Base-by-base conservation (phyloP, 352 stramenopile species). In the Globisporangium mamillatum region DNA sequence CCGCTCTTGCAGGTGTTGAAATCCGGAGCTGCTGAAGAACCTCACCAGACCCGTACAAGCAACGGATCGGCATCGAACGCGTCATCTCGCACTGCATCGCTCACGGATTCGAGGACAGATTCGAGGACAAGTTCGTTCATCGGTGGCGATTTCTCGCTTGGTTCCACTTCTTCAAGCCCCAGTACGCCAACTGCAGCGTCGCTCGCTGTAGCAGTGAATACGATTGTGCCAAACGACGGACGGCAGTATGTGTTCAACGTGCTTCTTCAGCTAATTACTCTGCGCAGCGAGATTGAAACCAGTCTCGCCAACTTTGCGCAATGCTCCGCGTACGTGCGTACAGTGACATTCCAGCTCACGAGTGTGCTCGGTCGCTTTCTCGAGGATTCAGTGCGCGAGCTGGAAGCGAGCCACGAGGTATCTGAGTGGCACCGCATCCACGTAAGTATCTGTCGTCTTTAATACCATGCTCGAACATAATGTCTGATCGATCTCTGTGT, bases 191-290 rank as follows among this genome's bases (percentile, higher is more conserved):
- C 70, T 9, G 64, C 69, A 70, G 69, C 69, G 34, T 62, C 69
- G 18, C 66, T 75, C 5, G 75, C 38, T 58, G 24, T 36, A 0
- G 29, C 66, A 29, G 68, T 67, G 44, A 72, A 27, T 22, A 48
- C 41, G 4, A 52, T 53, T 36, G 76, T 78, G 34, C 81, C 80
- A 3, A 82, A 80, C 5, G 81, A 92, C 36, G 81, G 77, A 12
- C 82, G 84, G 0, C 86, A 92, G 64, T 93, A 95, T 64, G 80
- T 95, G 0, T 93, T 95, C 61, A 89, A 89, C 60, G 81, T 95
- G 38, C 77, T 93, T 2, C 58, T 93, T 46, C 81, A 91, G 63
- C 72, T 95, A 20, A 91, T 95, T 62, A 89, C 79, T 18, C 55
- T 92, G 50, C 81, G 84, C 29, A 89, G 82, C 56, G 84, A 93